Evolutionary conservation across 1,284 basidiomycete species (phyloP), one percentile per base, ranked within the genome.

Genomic region (Tranzscheliella williamsii): DNA sequence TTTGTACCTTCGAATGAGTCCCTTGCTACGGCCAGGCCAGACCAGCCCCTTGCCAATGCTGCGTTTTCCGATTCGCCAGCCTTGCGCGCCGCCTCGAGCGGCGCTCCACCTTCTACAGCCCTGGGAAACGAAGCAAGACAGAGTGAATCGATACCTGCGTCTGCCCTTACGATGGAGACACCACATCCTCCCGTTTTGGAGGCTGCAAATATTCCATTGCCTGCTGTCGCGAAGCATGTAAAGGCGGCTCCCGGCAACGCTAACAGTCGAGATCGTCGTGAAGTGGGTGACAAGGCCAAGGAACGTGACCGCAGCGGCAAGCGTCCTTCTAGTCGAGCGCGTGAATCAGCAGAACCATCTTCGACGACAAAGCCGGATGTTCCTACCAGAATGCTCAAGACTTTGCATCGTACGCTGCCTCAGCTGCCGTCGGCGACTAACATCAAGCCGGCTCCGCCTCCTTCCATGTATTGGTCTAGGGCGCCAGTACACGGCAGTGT

Each of bases 381-480:
- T 22, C 29, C 8, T 27, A 46, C 21, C 24, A 22, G 41, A 13
- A 24, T 46, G 1, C 35, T 62, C 24, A 58, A 64, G 35, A 46
- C 61, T 1, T 44, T 51, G 3, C 47, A 57, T 24, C 44, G 56
- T 17, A 53, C 42, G 20, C 33, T 57, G 24, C 63, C 67, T 18
- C 66, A 60, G 36, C 56, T 71, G 16, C 70, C 68, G 16, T 64
- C 61, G 15, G 68, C 66, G 12, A 44, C 40, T 22, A 56, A 44
- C 34, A 50, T 70, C 23, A 44, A 38, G 15, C 60, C 60, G 9
- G 70, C 72, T 8, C 58, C 65, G 18, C 56, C 56, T 23, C 60
- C 76, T n/a, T 73, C 78, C 6, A 90, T 92, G 87, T 89, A 93
- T 78, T 93, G 90, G 87, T 89, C 87, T 61, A 83, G 84, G 43